Evolutionary conservation across 768 basidiomycete species (phyloP).

Genomic region (Russula earlei): DNA sequence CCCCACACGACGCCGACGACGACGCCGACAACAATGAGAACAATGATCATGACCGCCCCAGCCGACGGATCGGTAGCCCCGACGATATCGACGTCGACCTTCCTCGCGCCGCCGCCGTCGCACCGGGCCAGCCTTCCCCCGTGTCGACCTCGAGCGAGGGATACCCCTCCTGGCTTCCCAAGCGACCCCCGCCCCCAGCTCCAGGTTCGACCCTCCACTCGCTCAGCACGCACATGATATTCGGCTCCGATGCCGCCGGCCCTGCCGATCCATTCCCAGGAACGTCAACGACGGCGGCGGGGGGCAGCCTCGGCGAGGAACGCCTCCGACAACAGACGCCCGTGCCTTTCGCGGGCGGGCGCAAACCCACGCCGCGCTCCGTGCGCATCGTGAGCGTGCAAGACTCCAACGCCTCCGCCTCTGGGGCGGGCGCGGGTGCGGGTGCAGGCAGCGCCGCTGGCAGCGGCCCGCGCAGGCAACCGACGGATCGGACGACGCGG

Average conservation of each 20-base stretch:
- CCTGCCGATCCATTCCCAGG: slow-evolving; percentile 19
- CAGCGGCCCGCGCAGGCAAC: slow-evolving; percentile 29
- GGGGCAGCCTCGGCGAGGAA: background rate
- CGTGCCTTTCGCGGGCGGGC: slow-evolving; percentile 42
- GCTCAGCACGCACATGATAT: slow-evolving; percentile 35
- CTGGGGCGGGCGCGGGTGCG: too few relatives aligned
- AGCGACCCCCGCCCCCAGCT: slow-evolving; percentile 63
- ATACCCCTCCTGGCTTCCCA: slow-evolving; percentile 81
- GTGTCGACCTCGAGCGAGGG: slow-evolving; percentile 34
- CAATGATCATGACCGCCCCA: background rate
- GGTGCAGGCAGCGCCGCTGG: background rate
- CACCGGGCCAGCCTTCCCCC: background rate
- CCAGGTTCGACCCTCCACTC: slow-evolving; percentile 64
- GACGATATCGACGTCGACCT: background rate
- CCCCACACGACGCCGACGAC: background rate
- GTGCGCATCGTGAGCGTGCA: slow-evolving; percentile 73
- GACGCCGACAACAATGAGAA: background rate
- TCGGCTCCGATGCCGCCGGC: slow-evolving; percentile 5
- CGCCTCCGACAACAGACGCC: slow-evolving; percentile 14
- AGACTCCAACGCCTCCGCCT: slow-evolving; percentile 24
- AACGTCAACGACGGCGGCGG: background rate
- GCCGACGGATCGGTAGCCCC: background rate
- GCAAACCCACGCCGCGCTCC: slow-evolving; percentile 71
- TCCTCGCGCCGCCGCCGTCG: background rate
- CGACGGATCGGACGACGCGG: slow-evolving; percentile 41